These are phyloP conservation scores for Boechera divaricarpa DNA, from an alignment of 345 rosid species.

Conservation along the genomic window DNA sequence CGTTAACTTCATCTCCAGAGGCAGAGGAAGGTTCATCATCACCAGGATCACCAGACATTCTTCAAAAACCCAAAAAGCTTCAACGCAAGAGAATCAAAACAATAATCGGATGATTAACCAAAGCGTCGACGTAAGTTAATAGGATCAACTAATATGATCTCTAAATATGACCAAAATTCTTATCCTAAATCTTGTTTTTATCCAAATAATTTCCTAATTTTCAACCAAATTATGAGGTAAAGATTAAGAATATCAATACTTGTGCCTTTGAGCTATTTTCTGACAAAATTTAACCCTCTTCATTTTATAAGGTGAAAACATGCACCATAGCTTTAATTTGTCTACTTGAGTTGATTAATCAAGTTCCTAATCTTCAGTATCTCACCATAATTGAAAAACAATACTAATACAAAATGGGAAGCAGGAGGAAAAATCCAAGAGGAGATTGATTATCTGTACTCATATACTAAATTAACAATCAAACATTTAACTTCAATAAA, in stretches of 20 bases:
- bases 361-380: neutral
- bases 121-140: too few species aligned
- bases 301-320: neutral
- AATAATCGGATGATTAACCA: too few species aligned
- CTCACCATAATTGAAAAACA: neutral
- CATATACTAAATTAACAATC: slow-evolving; percentile 13
- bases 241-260: too few species aligned
- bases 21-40: slow-evolving; percentile 36
- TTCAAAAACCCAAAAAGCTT: slow-evolving; percentile 12
- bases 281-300: too few species aligned
- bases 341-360: neutral
- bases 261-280: too few species aligned
- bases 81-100: neutral
- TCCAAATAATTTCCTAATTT: too few species aligned
- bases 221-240: too few species aligned
- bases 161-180: too few species aligned
- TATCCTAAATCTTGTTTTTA: too few species aligned
- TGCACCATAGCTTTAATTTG: neutral
- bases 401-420: neutral
- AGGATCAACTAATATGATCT: too few species aligned
- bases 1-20: slow-evolving; percentile 40
- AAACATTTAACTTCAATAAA: slow-evolving; percentile 10
- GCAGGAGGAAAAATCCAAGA: neutral
- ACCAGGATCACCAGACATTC: slow-evolving; percentile 40
- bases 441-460: slow-evolving; percentile 8